A percentile compares a stretch with the other conserved stretches of the same genome.
Conservation (phyloP, 1,284 basidiomycete species). For the Ustilago trichophora region DNA sequence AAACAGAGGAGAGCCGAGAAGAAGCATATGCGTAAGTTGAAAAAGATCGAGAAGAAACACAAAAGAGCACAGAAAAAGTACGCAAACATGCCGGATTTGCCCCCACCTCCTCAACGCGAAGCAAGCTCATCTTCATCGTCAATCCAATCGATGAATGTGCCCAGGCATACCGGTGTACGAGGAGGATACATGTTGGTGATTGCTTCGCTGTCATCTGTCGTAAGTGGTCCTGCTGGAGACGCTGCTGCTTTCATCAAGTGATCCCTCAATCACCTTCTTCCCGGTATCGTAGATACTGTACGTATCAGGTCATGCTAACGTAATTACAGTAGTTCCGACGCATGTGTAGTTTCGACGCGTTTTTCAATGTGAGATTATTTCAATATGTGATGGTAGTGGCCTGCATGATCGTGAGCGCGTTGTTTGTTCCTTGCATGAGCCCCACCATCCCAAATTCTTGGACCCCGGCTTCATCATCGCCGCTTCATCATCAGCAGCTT, state of each 20-base stretch:
- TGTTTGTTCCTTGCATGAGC: no score
- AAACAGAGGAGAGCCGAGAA: conserved; percentile 22
- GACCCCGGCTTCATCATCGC: no score
- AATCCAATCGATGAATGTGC: not conserved
- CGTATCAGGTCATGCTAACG: not conserved
- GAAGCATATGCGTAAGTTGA: no score
- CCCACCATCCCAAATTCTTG: no score
- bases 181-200: conserved; percentile 12
- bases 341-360: no score
- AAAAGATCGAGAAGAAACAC: no score
- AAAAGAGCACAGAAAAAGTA: conserved; percentile 18
- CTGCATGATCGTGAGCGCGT: no score
- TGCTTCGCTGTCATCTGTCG: conserved; percentile 1
- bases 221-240: not conserved
- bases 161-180: not conserved
- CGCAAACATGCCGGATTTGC: not conserved
- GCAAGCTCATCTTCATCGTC: not conserved
- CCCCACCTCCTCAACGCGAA: not conserved
- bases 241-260: conserved; percentile 13
- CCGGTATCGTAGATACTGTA: not conserved
- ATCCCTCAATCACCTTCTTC: no score
- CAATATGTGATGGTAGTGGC: no score
- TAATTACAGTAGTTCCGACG: no score
- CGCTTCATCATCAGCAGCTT: no score
- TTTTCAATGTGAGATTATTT: no score